Conservation (phyloP, 805 yeast species). For the Maudiozyma turicensis region DNA sequence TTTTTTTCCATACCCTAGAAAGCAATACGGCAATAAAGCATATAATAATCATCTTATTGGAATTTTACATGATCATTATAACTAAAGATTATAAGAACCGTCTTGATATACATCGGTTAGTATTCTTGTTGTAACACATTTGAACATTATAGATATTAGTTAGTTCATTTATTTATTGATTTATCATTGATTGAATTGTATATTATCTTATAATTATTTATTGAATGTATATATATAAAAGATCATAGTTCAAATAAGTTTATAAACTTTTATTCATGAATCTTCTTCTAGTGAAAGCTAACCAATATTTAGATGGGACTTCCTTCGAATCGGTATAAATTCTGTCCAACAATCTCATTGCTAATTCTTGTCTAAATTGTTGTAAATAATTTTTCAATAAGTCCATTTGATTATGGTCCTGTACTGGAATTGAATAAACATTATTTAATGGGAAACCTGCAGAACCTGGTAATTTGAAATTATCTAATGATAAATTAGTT, state of each 20-base stretch:
- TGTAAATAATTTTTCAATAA: slow-evolving; percentile 70
- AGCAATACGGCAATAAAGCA: no score
- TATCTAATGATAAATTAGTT: slow-evolving; percentile 78
- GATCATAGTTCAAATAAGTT: neutral
- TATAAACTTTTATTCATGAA: slow-evolving; percentile 73
- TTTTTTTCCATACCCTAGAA: no score
- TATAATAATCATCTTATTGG: no score
- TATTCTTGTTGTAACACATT: no score
- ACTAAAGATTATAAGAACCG: no score
- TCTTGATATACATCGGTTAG: no score
- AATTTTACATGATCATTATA: no score
- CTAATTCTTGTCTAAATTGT: slow-evolving; percentile 92
- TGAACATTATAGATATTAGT: no score
- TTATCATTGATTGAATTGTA: no score
- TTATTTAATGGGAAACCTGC: slow-evolving; percentile 88
- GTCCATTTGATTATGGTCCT: slow-evolving; percentile 65
- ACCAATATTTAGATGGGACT: slow-evolving; percentile 84
- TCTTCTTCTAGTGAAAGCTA: slow-evolving; percentile 88
- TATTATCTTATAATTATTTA: no score
- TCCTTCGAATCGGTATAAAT: slow-evolving; percentile 52
- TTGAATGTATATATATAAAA: neutral
- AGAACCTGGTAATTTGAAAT: slow-evolving; percentile 90
- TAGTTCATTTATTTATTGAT: no score
- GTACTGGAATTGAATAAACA: slow-evolving; percentile 57
- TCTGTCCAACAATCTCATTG: slow-evolving; percentile 65